These are phyloP conservation scores for Plasmodium gonderi DNA, from an alignment of 169 alveolate species.

Conservation along the genomic window DNA sequence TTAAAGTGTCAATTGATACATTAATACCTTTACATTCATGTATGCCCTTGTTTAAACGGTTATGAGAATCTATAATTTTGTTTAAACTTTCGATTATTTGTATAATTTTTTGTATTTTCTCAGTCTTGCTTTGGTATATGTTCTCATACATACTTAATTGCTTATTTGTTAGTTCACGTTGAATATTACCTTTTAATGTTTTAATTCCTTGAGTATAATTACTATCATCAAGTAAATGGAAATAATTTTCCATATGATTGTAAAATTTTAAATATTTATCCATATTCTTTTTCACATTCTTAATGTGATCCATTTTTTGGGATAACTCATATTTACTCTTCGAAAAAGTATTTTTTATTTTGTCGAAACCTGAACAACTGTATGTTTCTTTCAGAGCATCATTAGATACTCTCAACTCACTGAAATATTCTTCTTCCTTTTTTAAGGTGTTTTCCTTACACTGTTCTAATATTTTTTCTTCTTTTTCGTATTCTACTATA, in stretches of 20 bases:
- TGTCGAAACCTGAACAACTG: neutral
- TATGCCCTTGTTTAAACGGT: neutral
- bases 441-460: neutral
- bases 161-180: neutral
- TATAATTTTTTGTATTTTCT: neutral
- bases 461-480: neutral
- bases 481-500: conserved; percentile 1
- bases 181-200: neutral
- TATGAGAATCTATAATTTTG: conserved; percentile 8
- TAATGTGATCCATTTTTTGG: neutral
- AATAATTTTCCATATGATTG: neutral
- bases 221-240: neutral
- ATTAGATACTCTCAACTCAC: neutral
- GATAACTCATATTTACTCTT: neutral
- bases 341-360: neutral
- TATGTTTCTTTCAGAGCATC: neutral
- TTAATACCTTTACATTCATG: neutral
- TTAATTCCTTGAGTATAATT: neutral
- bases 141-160: neutral
- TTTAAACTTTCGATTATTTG: neutral
- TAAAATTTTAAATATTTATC: neutral
- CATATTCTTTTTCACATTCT: neutral
- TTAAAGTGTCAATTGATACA: neutral
- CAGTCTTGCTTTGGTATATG: neutral
- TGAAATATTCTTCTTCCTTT: conserved; percentile 1